phyloP scores from a whole-genome alignment of 2,329 filamentous ascomycete genomes.

The Annulohypoxylon truncatum region DNA sequence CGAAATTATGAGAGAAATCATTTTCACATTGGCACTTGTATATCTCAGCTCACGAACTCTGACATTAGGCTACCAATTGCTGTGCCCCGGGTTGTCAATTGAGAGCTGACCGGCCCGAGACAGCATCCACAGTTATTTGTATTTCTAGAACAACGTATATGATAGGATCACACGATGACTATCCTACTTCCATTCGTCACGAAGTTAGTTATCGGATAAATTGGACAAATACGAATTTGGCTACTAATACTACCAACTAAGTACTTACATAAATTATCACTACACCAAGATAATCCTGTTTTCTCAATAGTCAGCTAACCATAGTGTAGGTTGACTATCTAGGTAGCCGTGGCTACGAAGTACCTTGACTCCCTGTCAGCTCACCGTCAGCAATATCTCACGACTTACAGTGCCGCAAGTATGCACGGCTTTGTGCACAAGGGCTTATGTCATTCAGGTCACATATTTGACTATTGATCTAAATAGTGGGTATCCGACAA shows the following conservation, averaged over 20 bases:
- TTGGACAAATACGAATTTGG: background rate
- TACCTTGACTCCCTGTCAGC: background rate
- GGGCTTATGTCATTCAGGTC: conserved; percentile 3
- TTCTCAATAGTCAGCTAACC: background rate
- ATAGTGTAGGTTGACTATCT: background rate
- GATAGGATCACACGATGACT: conserved; percentile 14
- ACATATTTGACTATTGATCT: conserved; percentile 3
- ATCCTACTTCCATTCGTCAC: conserved; percentile 2
- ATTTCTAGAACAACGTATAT: background rate
- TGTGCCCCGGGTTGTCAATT: background rate
- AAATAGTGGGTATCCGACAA: background rate
- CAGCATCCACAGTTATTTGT: background rate
- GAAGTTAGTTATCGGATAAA: background rate
- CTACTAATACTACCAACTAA: background rate
- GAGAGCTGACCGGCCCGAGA: background rate
- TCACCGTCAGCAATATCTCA: background rate
- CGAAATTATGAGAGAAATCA: background rate
- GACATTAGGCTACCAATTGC: background rate
- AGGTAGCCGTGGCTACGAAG: no score
- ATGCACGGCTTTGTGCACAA: background rate
- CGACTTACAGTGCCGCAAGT: conserved; percentile 1
- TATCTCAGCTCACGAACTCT: background rate
- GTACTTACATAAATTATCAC: conserved; percentile 5
- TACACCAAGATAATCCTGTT: background rate
- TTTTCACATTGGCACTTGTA: background rate